Conservation (phyloP, 352 stramenopile species). For the Globisporangium mamillatum region DNA sequence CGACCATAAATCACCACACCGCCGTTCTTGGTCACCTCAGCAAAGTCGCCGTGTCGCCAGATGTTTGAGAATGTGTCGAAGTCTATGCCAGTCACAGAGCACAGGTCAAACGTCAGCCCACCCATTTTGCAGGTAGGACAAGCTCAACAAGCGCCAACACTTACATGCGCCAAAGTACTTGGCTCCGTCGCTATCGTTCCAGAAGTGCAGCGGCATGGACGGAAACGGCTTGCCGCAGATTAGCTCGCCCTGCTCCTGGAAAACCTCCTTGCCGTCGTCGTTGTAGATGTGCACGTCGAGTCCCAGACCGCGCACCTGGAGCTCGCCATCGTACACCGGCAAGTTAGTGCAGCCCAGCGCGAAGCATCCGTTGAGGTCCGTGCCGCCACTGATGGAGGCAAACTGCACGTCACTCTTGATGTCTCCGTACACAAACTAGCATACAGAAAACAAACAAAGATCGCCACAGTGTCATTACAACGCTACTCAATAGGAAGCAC, state of each 20-base stretch:
- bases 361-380: conserved; percentile 83
- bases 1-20: conserved; percentile 77
- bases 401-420: conserved; percentile 82
- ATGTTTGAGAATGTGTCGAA: conserved; percentile 77
- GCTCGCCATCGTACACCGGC: conserved; percentile 73
- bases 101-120: not conserved
- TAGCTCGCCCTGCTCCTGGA: conserved; percentile 54
- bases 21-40: conserved; percentile 54
- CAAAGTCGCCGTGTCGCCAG: conserved; percentile 85
- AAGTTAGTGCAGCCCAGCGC: conserved; percentile 71
- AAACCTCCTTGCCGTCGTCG: conserved; percentile 51
- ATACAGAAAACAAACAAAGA: not conserved
- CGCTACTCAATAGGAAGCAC: not conserved
- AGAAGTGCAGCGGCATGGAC: conserved; percentile 83
- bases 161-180: conserved; percentile 78
- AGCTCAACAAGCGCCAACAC: conserved; percentile 10
- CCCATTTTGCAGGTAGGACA: not conserved
- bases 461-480: not conserved
- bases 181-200: conserved; percentile 64
- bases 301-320: conserved; percentile 77
- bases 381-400: conserved; percentile 79
- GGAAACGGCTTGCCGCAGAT: conserved; percentile 80
- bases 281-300: conserved; percentile 77
- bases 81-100: conserved; percentile 29
- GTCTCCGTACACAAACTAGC: conserved; percentile 63